Conservation (phyloP, 768 basidiomycete species). For the Dentipellis fragilis region DNA sequence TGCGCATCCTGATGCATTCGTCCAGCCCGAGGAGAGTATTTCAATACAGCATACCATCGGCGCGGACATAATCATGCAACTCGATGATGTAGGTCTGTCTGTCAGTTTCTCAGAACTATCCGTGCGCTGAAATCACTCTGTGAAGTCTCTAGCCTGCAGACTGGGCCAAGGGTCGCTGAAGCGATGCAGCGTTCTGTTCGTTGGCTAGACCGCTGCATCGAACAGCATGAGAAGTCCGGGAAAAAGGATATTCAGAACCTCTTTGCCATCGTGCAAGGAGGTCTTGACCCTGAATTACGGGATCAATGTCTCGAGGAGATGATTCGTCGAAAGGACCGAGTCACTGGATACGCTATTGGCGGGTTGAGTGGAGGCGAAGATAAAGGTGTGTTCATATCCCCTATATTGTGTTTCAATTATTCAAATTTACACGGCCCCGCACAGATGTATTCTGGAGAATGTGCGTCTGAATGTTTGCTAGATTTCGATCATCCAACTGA, state of each 20-base stretch:
- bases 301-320: conserved; percentile 75
- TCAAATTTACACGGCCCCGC: not conserved
- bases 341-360: conserved; percentile 88
- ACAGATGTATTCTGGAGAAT: conserved; percentile 78
- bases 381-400: conserved; percentile 46
- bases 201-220: conserved; percentile 86
- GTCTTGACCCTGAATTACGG: conserved; percentile 60
- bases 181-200: conserved; percentile 83
- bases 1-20: not conserved
- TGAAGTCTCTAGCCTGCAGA: conserved; percentile 69
- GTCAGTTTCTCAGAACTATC: not conserved
- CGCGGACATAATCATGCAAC: conserved; percentile 91
- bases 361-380: conserved; percentile 88
- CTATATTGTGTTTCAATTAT: not conserved
- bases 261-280: conserved; percentile 90
- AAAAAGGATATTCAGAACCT: conserved; percentile 64
- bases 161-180: conserved; percentile 74
- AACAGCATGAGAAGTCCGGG: conserved; percentile 60
- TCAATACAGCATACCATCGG: conserved; percentile 86
- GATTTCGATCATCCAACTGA: conserved; percentile 6
- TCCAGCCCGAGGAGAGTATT: conserved; percentile 84
- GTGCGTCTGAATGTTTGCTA: conserved; percentile 30
- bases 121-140: not conserved
- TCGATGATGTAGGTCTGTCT: conserved; percentile 78
- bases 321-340: conserved; percentile 60